phyloP scores from a whole-genome alignment of 768 basidiomycete species.

The Lactifluus hygrophoroides region DNA sequence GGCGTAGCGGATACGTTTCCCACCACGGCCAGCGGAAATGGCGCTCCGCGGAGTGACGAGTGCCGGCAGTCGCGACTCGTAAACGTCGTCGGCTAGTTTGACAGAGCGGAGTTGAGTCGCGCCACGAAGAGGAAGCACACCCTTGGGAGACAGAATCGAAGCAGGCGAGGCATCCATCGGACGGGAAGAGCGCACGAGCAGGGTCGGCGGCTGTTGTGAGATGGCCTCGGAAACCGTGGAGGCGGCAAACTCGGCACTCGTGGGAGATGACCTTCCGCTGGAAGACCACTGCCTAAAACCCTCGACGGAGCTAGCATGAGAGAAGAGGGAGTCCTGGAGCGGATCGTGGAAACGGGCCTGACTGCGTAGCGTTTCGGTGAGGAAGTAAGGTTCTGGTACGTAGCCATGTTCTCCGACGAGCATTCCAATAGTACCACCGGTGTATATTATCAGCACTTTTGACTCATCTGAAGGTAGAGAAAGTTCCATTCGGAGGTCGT shows the following conservation, averaged over 20 bases:
- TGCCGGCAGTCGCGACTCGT: conserved; percentile 66
- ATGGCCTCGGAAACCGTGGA: conserved; percentile 18
- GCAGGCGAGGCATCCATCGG: conserved; percentile 46
- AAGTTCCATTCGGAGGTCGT: conserved; percentile 35
- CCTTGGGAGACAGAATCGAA: conserved; percentile 24
- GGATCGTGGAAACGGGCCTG: conserved; percentile 92
- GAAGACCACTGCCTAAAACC: conserved; percentile 75
- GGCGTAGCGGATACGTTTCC: conserved; percentile 77
- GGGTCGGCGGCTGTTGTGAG: conserved; percentile 33
- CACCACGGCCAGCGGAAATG: conserved; percentile 46
- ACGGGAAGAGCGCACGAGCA: conserved; percentile 58
- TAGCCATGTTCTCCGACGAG: conserved; percentile 69
- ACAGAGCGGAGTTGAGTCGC: conserved; percentile 28
- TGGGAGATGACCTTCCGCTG: conserved; percentile 40
- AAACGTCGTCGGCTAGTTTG: conserved; percentile 52
- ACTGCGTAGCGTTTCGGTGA: conserved; percentile 74
- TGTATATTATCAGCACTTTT: conserved; percentile 81
- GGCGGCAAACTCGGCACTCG: conserved; percentile 17
- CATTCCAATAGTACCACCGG: conserved; percentile 89
- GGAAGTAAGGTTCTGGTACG: conserved; percentile 79
- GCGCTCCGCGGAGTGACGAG: conserved; percentile 70
- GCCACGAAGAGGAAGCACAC: conserved; percentile 17
- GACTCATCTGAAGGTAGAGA: conserved; percentile 54
- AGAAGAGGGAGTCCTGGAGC: conserved; percentile 76
- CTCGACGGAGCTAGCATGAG: conserved; percentile 68